Evolutionary conservation across 306 rosid genomes (phyloP).

Genomic region (Vigna nakashimae): DNA sequence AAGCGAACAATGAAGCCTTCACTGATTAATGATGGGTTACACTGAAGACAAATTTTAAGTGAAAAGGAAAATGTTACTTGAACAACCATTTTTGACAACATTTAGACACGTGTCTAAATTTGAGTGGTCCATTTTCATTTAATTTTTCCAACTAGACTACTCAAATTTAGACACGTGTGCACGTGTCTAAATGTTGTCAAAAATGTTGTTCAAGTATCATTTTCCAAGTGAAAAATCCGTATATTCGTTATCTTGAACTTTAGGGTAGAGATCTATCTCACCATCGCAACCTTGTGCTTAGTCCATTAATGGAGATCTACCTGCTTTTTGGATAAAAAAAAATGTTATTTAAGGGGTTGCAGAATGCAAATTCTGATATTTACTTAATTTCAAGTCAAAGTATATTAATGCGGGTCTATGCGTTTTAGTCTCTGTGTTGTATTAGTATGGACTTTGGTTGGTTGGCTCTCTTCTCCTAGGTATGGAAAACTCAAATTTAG

Average conservation of each 20-base stretch:
- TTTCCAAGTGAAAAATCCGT: not conserved
- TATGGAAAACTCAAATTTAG: not conserved
- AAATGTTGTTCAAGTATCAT: no score
- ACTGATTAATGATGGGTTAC: not conserved
- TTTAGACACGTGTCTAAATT: no score
- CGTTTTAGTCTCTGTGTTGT: not conserved
- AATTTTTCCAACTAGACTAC: no score
- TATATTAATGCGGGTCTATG: not conserved
- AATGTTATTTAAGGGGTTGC: not conserved
- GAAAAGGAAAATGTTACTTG: no score
- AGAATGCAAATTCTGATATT: not conserved
- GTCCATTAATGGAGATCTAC: not conserved
- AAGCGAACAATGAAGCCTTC: not conserved
- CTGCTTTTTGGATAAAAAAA: not conserved
- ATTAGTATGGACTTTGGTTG: not conserved
- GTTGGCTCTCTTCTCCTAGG: not conserved
- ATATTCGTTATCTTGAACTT: not conserved
- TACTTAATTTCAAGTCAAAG: not conserved
- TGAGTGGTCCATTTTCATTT: no score
- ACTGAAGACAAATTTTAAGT: not conserved
- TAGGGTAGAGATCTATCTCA: not conserved
- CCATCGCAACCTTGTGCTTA: not conserved
- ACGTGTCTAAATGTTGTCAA: no score
- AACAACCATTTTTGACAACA: no score
- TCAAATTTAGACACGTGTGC: no score